Percentiles rank a stretch among this genome's conserved stretches.
phyloP scores from a whole-genome alignment of 2,329 filamentous ascomycete species.

The Calonectria pauciramosa region DNA sequence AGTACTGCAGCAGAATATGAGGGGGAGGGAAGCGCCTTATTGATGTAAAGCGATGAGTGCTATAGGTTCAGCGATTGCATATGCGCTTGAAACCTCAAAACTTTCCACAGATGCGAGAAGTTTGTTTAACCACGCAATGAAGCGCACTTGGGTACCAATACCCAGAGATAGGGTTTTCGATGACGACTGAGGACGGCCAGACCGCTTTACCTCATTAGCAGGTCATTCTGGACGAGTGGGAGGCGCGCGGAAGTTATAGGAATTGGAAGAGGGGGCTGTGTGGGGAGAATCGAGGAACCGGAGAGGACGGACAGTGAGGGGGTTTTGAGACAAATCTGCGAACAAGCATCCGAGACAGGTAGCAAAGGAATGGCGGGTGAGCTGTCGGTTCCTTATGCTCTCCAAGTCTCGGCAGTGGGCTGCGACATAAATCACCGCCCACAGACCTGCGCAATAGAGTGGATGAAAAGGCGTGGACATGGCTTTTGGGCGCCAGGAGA shows the following conservation, averaged over 20 bases:
- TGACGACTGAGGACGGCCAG: slow-evolving; percentile 1
- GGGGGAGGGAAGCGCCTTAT: slow-evolving; percentile 24
- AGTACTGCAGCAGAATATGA: slow-evolving; percentile 1
- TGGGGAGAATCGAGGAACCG: slow-evolving; percentile 2
- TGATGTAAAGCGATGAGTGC: neutral
- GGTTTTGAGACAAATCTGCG: slow-evolving; percentile 18
- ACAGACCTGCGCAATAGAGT: slow-evolving; percentile 24
- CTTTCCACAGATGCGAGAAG: neutral
- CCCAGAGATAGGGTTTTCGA: slow-evolving; percentile 2
- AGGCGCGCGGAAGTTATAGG: slow-evolving; percentile 6
- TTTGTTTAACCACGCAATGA: neutral
- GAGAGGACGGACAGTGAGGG: slow-evolving; percentile 20
- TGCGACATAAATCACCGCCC: slow-evolving; percentile 30
- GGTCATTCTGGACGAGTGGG: slow-evolving; percentile 22
- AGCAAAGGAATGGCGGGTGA: slow-evolving; percentile 11
- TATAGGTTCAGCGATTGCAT: neutral
- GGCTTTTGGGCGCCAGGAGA: slow-evolving; percentile 24
- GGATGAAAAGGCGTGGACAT: slow-evolving; percentile 19
- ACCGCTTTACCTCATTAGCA: slow-evolving; percentile 12
- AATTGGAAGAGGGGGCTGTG: slow-evolving; percentile 2
- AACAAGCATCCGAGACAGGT: neutral
- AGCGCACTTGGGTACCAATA: slow-evolving; percentile 4
- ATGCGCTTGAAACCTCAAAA: slow-evolving; percentile 2
- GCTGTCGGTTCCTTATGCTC: slow-evolving; percentile 6
- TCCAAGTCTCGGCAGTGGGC: slow-evolving; percentile 26